Evolutionary conservation across 345 rosid genomes (phyloP).

Genomic region (Jatropha curcas): DNA sequence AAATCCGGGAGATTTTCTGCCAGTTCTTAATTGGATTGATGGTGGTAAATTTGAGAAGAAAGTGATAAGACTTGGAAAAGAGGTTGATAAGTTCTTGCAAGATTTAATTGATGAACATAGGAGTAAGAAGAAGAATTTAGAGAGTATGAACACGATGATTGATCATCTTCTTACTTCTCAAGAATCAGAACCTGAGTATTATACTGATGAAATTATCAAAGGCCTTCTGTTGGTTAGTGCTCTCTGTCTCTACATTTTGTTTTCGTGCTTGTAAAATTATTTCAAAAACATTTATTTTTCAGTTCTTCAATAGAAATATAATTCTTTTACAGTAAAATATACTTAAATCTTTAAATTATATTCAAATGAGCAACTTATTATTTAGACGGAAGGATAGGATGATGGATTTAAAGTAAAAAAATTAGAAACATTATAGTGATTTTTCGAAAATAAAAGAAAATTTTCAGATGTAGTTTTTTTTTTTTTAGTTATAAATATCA

Average conservation of each 20-base stretch:
- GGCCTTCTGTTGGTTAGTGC: conserved; percentile 27
- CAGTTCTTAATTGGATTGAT: conserved; percentile 40
- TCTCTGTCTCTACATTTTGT: background rate
- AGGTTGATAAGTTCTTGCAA: conserved; percentile 45
- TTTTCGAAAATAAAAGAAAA: no score
- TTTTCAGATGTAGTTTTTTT: no score
- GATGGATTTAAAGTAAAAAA: no score
- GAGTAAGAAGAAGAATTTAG: background rate
- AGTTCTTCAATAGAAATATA: no score
- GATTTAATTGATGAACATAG: conserved; percentile 49
- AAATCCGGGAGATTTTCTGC: conserved; percentile 47
- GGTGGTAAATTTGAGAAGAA: conserved; percentile 26
- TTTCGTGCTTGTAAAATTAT: background rate
- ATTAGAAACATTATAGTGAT: no score
- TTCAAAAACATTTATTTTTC: no score
- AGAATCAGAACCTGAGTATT: conserved; percentile 41
- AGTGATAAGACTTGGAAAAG: conserved; percentile 16
- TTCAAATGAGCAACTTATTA: no score
- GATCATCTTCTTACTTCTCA: conserved; percentile 47
- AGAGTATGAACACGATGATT: conserved; percentile 36
- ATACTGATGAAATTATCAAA: conserved; percentile 51
- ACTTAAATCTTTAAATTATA: no score
- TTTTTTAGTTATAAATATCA: no score
- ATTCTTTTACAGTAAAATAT: no score
- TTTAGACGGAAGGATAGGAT: no score